Percentiles rank a stretch among this genome's conserved stretches.
Conservation (phyloP, 2,329 filamentous ascomycete genomes). For the Verticillium alfalfae region DNA sequence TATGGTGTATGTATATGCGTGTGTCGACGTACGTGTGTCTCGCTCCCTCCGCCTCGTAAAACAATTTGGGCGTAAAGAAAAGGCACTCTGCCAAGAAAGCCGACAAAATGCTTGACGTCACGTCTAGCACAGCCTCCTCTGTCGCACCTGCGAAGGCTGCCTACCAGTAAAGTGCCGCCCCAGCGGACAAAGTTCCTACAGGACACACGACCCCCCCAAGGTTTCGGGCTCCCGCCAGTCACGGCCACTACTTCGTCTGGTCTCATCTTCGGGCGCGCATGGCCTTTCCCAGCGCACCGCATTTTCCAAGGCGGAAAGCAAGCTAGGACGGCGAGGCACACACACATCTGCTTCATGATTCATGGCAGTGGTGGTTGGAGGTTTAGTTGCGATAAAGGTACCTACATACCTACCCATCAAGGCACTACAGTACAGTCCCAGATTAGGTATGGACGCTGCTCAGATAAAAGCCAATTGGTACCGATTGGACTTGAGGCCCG, state of each 20-base stretch:
- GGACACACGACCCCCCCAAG: not conserved
- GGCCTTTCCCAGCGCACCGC: not conserved
- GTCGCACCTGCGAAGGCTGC: not conserved
- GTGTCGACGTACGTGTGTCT: too few species aligned
- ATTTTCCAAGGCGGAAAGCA: not conserved
- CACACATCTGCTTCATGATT: not conserved
- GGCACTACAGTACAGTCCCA: too few species aligned
- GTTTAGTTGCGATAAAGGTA: too few species aligned
- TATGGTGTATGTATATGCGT: too few species aligned
- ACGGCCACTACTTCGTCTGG: not conserved
- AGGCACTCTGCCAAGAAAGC: not conserved
- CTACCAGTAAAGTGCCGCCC: not conserved
- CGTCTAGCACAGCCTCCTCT: not conserved
- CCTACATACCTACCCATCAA: too few species aligned
- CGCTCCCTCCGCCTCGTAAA: not conserved
- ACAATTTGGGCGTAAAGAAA: not conserved
- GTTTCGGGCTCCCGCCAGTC: not conserved
- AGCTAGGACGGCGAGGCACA: not conserved
- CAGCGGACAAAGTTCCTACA: not conserved
- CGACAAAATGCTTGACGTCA: not conserved
- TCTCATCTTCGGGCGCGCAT: not conserved
- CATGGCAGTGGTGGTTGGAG: not conserved
- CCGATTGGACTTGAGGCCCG: not conserved
- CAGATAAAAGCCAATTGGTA: not conserved
- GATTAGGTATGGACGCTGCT: too few species aligned